Evolutionary conservation across 345 rosid species (phyloP), one percentile per base, ranked within the genome.

Genomic region (Ricinus communis): DNA sequence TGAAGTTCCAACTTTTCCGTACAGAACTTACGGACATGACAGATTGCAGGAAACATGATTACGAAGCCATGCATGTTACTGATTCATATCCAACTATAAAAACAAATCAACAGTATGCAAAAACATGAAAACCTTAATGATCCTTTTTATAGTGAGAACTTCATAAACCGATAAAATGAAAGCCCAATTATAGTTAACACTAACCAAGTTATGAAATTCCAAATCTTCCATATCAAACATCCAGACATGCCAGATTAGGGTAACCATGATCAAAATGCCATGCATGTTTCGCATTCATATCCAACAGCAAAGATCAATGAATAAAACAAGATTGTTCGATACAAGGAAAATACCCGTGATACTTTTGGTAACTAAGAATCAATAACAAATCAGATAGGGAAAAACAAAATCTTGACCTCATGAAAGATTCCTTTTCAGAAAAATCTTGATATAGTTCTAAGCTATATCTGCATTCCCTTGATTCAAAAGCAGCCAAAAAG

Each of bases 401-500:
- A 36, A 73, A 57, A 30, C 15, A 22, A 19, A 60, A 40, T 69
- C 50, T 58, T 33, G 59, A 21, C 25, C 38, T 18, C 16, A 30
- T 30, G 14, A 22, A 40, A 50, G 25, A 49, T 62, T 43, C 19
- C 58, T 21, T 14, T 55, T 47, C 27, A 61, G 50, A 51, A 49
- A 49, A 25, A 56, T 54, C 38, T 47, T 40, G 49, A 64, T 14
- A 54, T 46, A 62, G 57, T 52, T 47, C 70, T 54, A 62, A 51
- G n/a, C 50, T 67, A 53, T 49, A 21, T 30, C 54, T 45, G 56
- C 60, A 51, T 25, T 21, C 60, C 36, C 54, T 46, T 13, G 52
- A 54, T 69, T 50, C 61, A 57, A 71, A 63, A 68, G 28, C 62
- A 74, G 54, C 52, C 28, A 75, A 66, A 66, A 52, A 74, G n/a